Evolutionary conservation across 352 stramenopile genomes (phyloP).

Genomic region (Globisporangium nagaii): DNA sequence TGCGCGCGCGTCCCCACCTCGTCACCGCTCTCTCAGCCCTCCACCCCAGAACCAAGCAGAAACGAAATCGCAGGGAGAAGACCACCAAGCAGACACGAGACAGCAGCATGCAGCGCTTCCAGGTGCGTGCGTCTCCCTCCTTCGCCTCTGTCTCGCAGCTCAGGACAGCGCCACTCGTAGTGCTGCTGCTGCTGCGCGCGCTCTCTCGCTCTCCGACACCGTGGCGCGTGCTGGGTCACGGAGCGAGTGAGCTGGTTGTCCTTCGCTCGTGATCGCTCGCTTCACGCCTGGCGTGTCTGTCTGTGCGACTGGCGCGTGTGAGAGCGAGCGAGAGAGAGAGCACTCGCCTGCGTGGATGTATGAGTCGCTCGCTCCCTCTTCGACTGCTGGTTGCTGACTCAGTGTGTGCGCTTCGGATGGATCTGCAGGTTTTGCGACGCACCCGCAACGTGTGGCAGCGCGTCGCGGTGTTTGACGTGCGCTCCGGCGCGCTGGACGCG

Average conservation of each 20-base stretch:
- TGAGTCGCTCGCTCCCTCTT: too few relatives aligned
- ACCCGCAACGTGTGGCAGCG: slow-evolving; percentile 54
- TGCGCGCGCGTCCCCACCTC: too few relatives aligned
- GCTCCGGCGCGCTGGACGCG: slow-evolving; percentile 19
- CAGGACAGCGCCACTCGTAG: neutral
- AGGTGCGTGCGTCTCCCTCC: slow-evolving; percentile 28
- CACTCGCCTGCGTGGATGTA: neutral
- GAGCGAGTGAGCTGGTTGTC: too few relatives aligned
- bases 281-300: too few relatives aligned
- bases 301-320: too few relatives aligned
- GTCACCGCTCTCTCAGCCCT: neutral
- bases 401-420: neutral
- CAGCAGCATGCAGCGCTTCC: slow-evolving; percentile 51
- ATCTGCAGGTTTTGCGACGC: slow-evolving; percentile 38
- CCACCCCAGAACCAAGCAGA: slow-evolving; percentile 10
- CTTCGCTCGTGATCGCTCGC: too few relatives aligned
- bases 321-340: too few relatives aligned
- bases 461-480: slow-evolving; percentile 37
- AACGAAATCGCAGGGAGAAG: slow-evolving; percentile 6
- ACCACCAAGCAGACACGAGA: neutral
- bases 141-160: neutral
- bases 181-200: neutral
- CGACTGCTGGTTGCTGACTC: neutral
- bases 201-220: too few relatives aligned
- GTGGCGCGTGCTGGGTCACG: too few relatives aligned